Base-by-base conservation (phyloP, 2,329 filamentous ascomycete species). In the Pyrenophora tritici-repentis region DNA sequence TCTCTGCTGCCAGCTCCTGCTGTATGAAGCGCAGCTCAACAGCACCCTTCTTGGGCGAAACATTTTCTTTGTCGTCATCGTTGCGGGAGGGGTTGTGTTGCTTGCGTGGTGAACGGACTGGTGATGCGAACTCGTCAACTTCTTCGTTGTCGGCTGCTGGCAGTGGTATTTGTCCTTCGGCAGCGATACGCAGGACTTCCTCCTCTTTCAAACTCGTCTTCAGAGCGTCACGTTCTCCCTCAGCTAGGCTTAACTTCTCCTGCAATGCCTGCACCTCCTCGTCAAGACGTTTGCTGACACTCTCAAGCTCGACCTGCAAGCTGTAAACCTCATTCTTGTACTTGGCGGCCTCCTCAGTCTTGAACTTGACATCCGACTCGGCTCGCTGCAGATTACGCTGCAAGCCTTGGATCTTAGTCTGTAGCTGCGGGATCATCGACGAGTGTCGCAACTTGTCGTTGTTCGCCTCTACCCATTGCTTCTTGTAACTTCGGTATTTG, bases 211-310 rank as follows among this genome's bases (percentile, higher is more conserved):
- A 82, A 42, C 86, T 85, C 2, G 83, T 86, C 75, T 88, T 89
- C 66, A 89, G 82, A 3, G 87, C 84, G 68, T 91, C 88, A 6
- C 87, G 86, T 72, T 92, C 89, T 66, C 88, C 84, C 67, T 91
- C 87, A 13, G 88, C 79, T 26, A 87, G 74, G 68, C 82, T 84
- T 60, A 89, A 78, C 39, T 80, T 81, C 57, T 87, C 85, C 40
- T 83, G 78, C 14, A 87, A 79, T 54, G 85, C 81, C 18, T 85
- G 79, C 2, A 91, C 77, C 68, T 90, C 84, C 65, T 90, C 86
- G 58, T 50, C 89, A 82, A 42, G 86, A 72, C 34, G 82, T 80
- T 45, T 85, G 83, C 47, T 86, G 67, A 90, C 85, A 36, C 81
- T 78, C 52, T 85, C 82, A 10, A 90, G 75, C 49, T 43, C 82